Evolutionary conservation across 345 rosid species (phyloP), one percentile per base, ranked within the genome.

Genomic region (Tarenaya hassleriana): DNA sequence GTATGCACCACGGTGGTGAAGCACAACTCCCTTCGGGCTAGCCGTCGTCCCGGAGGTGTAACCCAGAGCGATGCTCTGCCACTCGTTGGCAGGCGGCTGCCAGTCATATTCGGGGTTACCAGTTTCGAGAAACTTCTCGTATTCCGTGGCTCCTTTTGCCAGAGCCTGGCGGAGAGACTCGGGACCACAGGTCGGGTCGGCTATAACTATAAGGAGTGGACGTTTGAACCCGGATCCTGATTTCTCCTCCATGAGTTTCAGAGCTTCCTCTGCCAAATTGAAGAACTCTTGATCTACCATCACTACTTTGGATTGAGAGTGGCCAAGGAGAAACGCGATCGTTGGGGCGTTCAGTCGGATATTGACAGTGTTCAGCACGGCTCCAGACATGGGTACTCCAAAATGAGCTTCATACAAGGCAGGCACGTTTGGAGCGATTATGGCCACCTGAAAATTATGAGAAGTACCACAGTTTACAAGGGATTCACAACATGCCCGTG

Each of bases 31-130:
- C 59, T 81, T 88, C 0, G 98, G 98, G 60, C 85, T 85, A 38
- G 94, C 83, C 0, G 98, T 88, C n/a, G 95, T 88, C 9, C 98
- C 98, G 0, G 98, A 92, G 40, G 97, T 92, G 68, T 92, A 88
- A 31, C 88, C 91, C 42, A 92, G 67, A 55, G 95, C 75, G 20
- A 92, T 92, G 55, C 98, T 92, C 72, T 85, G 97, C 97, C 97
- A 92, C 64, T 85, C 99, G 49, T 92, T 97, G 56, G 55, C 78
- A 0, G 97, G 95, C 55, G 95, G 88, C 67, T 72, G 55, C 98
- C 98, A 92, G 12, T 60, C 61, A 67, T 64, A 83, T 16, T 75
- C 83, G 0, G 95, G 80, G 47, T 88, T 91, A 53, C 97, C 94
- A 4, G 60, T 63, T 64, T 71, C 85, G 61, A 88, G 78, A 71